Conservation (phyloP, 805 yeast genomes). For the Candida jianshihensis region DNA sequence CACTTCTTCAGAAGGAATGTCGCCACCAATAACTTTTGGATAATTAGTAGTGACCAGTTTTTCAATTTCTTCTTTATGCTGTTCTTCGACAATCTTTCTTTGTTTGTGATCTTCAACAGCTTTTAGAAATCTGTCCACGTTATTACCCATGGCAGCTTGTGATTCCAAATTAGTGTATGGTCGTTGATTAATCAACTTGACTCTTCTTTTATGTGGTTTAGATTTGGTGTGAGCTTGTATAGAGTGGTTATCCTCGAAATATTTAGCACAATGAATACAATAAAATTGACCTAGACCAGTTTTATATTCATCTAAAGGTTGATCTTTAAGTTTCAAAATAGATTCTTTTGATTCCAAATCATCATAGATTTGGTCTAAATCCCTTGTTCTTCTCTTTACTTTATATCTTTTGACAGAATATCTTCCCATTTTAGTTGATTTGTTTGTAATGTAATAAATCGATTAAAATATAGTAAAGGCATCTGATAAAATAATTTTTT, state of each 20-base stretch:
- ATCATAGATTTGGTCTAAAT: slow-evolving; percentile 71
- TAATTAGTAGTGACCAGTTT: slow-evolving; percentile 19
- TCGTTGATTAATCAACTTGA: slow-evolving; percentile 62
- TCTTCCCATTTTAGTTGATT: slow-evolving; percentile 60
- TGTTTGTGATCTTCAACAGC: slow-evolving; percentile 56
- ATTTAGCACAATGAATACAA: slow-evolving; percentile 91
- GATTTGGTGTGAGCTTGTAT: slow-evolving; percentile 65
- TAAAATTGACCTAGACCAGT: slow-evolving; percentile 95
- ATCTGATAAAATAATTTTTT: slow-evolving; percentile 4
- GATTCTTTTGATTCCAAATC: slow-evolving; percentile 64
- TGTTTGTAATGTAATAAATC: neutral
- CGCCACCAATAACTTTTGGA: slow-evolving; percentile 23
- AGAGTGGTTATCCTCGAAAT: slow-evolving; percentile 73
- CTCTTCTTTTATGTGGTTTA: slow-evolving; percentile 82
- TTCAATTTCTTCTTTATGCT: slow-evolving; percentile 34
- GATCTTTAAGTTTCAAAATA: slow-evolving; percentile 64
- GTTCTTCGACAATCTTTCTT: slow-evolving; percentile 40
- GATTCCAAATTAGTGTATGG: slow-evolving; percentile 88
- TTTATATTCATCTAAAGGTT: slow-evolving; percentile 79
- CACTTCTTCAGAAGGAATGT: slow-evolving; percentile 6
- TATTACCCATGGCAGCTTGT: slow-evolving; percentile 83
- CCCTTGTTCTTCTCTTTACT: slow-evolving; percentile 82
- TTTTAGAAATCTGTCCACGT: slow-evolving; percentile 58
- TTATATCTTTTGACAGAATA: slow-evolving; percentile 81
- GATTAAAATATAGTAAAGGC: too few relatives aligned